Base-by-base conservation (phyloP, 2,329 filamentous ascomycete species). In the Pseudogymnoascus sp. region DNA sequence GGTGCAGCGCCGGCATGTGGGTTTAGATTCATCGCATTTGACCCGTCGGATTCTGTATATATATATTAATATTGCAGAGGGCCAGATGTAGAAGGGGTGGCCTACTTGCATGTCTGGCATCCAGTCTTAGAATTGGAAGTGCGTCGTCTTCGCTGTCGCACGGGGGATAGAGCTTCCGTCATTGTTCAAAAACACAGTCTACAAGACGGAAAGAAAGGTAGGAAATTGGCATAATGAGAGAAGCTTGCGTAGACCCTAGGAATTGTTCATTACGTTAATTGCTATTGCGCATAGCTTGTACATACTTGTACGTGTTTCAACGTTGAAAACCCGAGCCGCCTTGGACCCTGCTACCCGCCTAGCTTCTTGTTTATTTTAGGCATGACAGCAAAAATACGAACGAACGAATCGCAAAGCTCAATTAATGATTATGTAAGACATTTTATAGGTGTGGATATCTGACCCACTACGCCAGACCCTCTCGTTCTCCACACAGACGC, bases 1-100 rank as follows among this genome's bases (percentile, higher is more conserved):
- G 3, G 65, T 64, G 63, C 69, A 71, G 65, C 67, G 66, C 61
- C 67, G 69, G 59, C 71, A 72, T 61, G 68, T 69, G 11, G 71
- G 71, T 50, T 70, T 70, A 19, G 69, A 67, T 63, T 72, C 71
- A 38, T 69, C 71, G 60, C 71, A 72, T 53, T 72, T 72, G 15
- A 72, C 69, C 64, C 70, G 65, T 38, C 71, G 50, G 19, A 71
- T 69, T 59, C 71, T 72, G 59, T 40, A 26, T 60, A 59, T 66
- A 63, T 21, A 50, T 23, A 10, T 61, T 59, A 37, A 26, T n/a
- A 15, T 21, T 53, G 13, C 6, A 31, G 7, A 40, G 4, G 13
- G 37, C n/a, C 7, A 50, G 15, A 64, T 23, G n/a, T 33, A 50
- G 5, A 13, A 23, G 26, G 26, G 19, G 29, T 42, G 15, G 31